Evolutionary conservation across 2,329 filamentous ascomycete genomes (phyloP), one percentile per base, ranked within the genome.

Genomic region (Venturia nashicola): DNA sequence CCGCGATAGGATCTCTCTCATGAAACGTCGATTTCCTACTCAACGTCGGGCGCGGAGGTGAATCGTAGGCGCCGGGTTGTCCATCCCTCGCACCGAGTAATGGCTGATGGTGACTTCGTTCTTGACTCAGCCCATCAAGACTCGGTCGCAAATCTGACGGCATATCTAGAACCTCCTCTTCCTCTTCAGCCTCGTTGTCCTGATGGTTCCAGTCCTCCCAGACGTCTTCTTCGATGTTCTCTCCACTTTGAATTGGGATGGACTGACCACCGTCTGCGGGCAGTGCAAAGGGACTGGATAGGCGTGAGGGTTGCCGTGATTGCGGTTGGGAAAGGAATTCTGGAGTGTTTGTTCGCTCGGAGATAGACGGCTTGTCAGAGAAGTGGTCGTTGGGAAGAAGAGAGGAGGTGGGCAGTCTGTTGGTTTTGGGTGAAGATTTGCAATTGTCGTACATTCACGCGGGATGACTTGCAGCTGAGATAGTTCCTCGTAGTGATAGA

Each of bases 1-100:
- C 80, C 43, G 80, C 78, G 65, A 85, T 82, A n/a, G 90, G 89
- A 71, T 88, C 92, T 69, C 85, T 82, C 72, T 90, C 91, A 71
- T 88, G 86, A 76, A 96, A 86, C 14, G 87, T 87, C 51, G 86
- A 88, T 64, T 83, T 79, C 64, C 84, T 80, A 54, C 70, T 77
- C 66, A 82, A 76, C 32, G 71, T 68, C 57, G 64, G 65, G 8
- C 73, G 71, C 39, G 70, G 68, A n/a, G 71, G 70, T 62, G 67
- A 74, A 66, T 75, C 76, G 69, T 75, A 77, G 68, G 69, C 72
- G 65, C 69, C 71, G 67, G 72, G 69, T 65, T 71, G 71, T 62
- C 68, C 68, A 65, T 74, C 75, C 67, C 76, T 75, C 43, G 73
- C 66, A 27, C 74, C 79, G 40, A 87, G 76, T 67, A 87, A 72